Evolutionary conservation across 176 grass and related monocot species (phyloP), one percentile per base, ranked within the genome.

Genomic region (Phyllostachys edulis): DNA sequence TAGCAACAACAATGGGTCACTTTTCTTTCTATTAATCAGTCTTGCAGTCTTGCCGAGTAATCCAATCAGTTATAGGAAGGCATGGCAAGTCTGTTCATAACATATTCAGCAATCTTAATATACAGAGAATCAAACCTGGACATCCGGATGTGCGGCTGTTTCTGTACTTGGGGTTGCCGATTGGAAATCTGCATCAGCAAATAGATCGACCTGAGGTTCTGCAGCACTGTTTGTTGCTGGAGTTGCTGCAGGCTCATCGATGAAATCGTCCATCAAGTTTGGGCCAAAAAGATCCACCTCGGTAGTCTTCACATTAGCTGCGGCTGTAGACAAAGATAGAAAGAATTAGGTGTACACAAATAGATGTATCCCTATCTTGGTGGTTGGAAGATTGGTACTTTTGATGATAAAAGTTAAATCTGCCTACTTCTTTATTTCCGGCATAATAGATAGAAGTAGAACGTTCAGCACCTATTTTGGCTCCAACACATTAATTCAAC

Each of bases 131-230:
- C 82, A 72, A 88, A 97, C 95, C 95, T 93, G 78, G 73, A 60
- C 61, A 78, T 85, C 80, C 17, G 57, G 72, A 86, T 70, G 55
- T 57, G 79, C 51, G 57, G 67, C 73, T 85, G 77, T 63, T 78
- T 92, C 87, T 82, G 85, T 42, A 72, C 73, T 83, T 65, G 75
- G 59, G 36, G 74, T 74, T 78, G 92, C 92, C 5, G 89, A 94
- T 63, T 94, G 92, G 67, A 94, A 97, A 86, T 94, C 89, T 73
- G 92, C 90, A 86, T 97, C 92, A 74, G 87, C 95, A 91, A 94
- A 97, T 71, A 97, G 86, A 89, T 97, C 92, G 13, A 79, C 92
- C 63, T 92, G 90, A 88, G 88, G 62, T 72, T 91, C 84, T 71
- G 52, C 75, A 52, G 87, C 38, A 72, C 14, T 77, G n/a, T 82